Conservation (phyloP, 805 yeast genomes). For the Saccharomyces paradoxus region DNA sequence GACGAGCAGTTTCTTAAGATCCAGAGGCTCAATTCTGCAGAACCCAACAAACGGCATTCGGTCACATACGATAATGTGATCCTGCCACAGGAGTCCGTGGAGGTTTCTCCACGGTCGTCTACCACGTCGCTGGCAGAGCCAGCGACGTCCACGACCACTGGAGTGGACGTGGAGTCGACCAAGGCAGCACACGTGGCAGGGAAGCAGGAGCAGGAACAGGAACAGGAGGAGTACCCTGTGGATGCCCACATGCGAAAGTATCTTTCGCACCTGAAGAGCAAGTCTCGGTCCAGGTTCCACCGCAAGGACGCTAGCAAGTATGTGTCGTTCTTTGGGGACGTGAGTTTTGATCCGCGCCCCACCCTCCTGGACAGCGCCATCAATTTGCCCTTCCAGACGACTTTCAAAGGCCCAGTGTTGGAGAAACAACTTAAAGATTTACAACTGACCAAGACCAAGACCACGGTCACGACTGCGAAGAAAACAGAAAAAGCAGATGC, state of each 20-base stretch:
- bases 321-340: constrained; percentile 47
- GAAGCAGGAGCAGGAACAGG: background rate
- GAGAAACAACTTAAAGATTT: constrained; percentile 20
- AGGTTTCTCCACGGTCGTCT: constrained; percentile 1
- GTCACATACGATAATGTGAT: constrained; percentile 5
- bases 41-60: constrained; percentile 7
- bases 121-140: constrained; percentile 1
- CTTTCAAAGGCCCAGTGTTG: constrained; percentile 24
- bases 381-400: constrained; percentile 11
- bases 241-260: background rate
- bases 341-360: constrained; percentile 37
- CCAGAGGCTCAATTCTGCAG: constrained; percentile 18
- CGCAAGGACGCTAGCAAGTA: background rate
- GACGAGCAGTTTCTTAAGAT: constrained; percentile 22
- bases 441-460: constrained; percentile 7
- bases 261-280: background rate
- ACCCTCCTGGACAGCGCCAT: constrained; percentile 44
- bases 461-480: background rate
- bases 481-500: background rate
- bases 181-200: background rate
- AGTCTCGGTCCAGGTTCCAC: background rate
- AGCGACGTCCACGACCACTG: too few species aligned
- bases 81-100: background rate
- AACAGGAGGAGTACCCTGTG: background rate
- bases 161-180: background rate